These are phyloP conservation scores for Aspergillus pseudotamarii DNA, from an alignment of 2,329 filamentous ascomycete genomes.

Conservation along the genomic window DNA sequence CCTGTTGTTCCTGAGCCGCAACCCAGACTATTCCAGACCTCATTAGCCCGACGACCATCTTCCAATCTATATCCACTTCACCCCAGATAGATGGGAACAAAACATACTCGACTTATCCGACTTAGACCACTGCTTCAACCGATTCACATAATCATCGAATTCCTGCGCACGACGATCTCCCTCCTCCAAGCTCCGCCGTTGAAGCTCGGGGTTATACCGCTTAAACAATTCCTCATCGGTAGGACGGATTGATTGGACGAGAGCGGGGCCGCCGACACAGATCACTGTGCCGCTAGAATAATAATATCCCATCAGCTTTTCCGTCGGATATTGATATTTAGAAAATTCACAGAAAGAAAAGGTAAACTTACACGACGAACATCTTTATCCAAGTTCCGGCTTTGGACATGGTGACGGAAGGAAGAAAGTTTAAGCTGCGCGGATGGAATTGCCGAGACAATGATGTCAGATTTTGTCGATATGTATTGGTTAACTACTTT, in stretches of 20 bases:
- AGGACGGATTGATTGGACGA: constrained; percentile 73
- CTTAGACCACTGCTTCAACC: constrained; percentile 86
- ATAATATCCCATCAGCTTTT: constrained; percentile 9
- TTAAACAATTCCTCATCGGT: constrained; percentile 89
- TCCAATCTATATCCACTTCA: neutral
- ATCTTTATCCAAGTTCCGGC: constrained; percentile 66
- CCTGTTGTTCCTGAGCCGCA: constrained; percentile 41
- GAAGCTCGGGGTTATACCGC: constrained; percentile 92
- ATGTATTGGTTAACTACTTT: neutral
- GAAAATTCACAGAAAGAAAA: too few relatives aligned
- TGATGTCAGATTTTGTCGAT: constrained; percentile 5
- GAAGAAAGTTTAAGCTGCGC: neutral
- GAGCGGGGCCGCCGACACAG: constrained; percentile 80
- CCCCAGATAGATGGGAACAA: too few relatives aligned
- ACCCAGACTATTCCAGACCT: constrained; percentile 38
- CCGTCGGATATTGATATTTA: too few relatives aligned
- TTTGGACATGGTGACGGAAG: constrained; percentile 44
- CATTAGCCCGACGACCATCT: neutral
- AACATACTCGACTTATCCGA: constrained; percentile 82
- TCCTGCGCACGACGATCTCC: constrained; percentile 77
- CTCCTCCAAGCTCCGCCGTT: constrained; percentile 80
- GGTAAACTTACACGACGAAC: constrained; percentile 63
- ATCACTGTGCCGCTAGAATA: constrained; percentile 66
- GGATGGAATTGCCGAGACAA: constrained; percentile 2
- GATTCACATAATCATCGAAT: constrained; percentile 82